Evolutionary conservation across 441 rosid species (phyloP).

Genomic region (Raphanus hybrid): DNA sequence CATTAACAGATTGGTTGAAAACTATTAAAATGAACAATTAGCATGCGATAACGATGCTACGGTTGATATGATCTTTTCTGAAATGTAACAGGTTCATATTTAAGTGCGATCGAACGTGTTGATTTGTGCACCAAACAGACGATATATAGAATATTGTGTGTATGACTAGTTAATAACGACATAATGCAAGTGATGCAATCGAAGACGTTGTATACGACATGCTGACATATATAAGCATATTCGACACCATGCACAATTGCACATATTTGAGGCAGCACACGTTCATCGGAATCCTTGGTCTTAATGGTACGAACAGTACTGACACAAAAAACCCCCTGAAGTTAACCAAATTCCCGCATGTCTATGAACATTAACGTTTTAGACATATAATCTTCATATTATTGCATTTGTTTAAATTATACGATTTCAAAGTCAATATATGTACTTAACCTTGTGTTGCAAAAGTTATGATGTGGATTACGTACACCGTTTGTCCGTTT

Average conservation of each 20-base stretch:
- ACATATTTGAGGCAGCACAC: background rate
- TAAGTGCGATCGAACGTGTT: constrained; percentile 7
- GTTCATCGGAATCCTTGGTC: background rate
- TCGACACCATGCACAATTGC: background rate
- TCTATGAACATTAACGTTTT: background rate
- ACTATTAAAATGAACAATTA: background rate
- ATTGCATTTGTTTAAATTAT: background rate
- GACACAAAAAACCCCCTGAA: background rate
- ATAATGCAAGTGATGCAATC: constrained; percentile 8
- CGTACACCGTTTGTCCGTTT: background rate
- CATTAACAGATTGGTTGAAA: background rate
- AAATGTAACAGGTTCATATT: background rate
- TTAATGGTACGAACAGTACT: background rate
- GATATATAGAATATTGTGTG: background rate
- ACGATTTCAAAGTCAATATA: background rate
- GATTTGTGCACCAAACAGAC: background rate
- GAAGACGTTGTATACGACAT: background rate
- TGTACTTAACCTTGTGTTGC: background rate
- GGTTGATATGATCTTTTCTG: background rate
- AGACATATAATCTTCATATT: background rate
- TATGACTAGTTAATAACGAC: background rate
- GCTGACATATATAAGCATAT: constrained; percentile 11
- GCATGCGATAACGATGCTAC: background rate
- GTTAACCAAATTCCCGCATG: background rate
- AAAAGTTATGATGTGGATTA: background rate